Percentiles rank a stretch among this genome's conserved stretches.
These are phyloP conservation scores for Quercus mongolica DNA, from an alignment of 306 rosid species.

Conservation along the genomic window DNA sequence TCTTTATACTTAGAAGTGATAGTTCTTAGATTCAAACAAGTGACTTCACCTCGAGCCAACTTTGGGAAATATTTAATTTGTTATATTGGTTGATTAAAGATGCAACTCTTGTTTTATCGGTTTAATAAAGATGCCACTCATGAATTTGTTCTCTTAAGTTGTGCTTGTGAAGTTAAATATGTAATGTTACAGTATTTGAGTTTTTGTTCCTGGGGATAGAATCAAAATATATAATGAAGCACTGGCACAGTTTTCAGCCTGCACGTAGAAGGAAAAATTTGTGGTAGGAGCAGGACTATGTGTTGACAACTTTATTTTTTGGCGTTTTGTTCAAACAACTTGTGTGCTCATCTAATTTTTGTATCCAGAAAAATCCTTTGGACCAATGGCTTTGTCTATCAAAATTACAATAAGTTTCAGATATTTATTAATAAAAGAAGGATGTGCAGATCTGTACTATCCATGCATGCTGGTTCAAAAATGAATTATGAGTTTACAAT, in stretches of 20 bases:
- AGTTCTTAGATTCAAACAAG: not conserved
- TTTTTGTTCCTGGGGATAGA: not conserved
- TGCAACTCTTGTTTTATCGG: not conserved
- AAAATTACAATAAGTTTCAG: too few relatives aligned
- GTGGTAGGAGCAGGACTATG: not conserved
- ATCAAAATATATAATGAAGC: not conserved
- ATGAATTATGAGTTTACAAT: too few relatives aligned
- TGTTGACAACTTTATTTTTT: not conserved
- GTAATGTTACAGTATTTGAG: not conserved
- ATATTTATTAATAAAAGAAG: too few relatives aligned
- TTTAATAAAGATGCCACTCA: not conserved
- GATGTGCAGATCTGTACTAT: too few relatives aligned
- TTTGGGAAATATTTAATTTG: not conserved
- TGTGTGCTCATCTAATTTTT: not conserved
- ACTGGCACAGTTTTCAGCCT: not conserved
- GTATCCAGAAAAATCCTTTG: not conserved
- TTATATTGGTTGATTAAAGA: not conserved
- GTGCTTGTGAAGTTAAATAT: slow-evolving; percentile 1
- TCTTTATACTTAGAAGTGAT: slow-evolving; percentile 1
- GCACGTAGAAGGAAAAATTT: not conserved
- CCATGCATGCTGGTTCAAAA: too few relatives aligned
- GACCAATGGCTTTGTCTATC: not conserved
- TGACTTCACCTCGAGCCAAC: not conserved
- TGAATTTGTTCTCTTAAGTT: not conserved
- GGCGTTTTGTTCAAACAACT: not conserved